Conservation (phyloP, 176 grass and related monocot genomes). For the Thinopyrum elongatum region DNA sequence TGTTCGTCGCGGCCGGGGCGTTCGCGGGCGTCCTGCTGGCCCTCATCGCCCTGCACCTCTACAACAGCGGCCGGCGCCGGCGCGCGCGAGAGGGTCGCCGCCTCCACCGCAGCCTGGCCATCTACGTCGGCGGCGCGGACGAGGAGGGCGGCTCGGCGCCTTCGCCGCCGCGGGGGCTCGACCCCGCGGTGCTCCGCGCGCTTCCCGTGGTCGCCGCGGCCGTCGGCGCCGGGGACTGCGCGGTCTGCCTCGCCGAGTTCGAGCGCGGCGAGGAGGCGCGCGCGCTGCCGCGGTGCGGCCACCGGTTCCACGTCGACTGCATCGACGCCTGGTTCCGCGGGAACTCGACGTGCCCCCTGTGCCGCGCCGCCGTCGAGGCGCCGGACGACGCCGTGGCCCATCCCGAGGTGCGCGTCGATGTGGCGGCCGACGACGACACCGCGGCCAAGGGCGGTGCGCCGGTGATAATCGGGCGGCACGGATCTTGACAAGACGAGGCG, state of each 20-base stretch:
- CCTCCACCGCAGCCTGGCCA: slow-evolving; percentile 23
- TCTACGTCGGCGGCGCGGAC: not conserved
- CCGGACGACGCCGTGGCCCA: not conserved
- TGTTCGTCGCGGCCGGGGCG: slow-evolving; percentile 26
- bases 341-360: slow-evolving; percentile 62
- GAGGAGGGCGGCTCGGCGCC: not conserved
- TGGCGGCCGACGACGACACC: not conserved
- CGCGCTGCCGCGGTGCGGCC: slow-evolving; percentile 49
- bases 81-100: not conserved
- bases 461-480: slow-evolving; percentile 30
- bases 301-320: slow-evolving; percentile 65
- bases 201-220: slow-evolving; percentile 36
- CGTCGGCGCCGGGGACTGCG: slow-evolving; percentile 33
- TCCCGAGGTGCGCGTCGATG: not conserved
- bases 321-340: slow-evolving; percentile 66
- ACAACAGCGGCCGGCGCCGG: not conserved
- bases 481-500: slow-evolving; percentile 28
- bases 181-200: slow-evolving; percentile 37
- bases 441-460: not conserved
- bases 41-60: slow-evolving; percentile 23
- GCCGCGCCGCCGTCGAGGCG: slow-evolving; percentile 46
- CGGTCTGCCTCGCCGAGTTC: slow-evolving; percentile 55
- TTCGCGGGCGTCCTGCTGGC: slow-evolving; percentile 35
- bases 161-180: slow-evolving; percentile 31
- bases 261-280: slow-evolving; percentile 48